These are phyloP conservation scores for Obelidium mucronatum DNA, from an alignment of 192 early-diverging fungal genomes.

Conservation along the genomic window DNA sequence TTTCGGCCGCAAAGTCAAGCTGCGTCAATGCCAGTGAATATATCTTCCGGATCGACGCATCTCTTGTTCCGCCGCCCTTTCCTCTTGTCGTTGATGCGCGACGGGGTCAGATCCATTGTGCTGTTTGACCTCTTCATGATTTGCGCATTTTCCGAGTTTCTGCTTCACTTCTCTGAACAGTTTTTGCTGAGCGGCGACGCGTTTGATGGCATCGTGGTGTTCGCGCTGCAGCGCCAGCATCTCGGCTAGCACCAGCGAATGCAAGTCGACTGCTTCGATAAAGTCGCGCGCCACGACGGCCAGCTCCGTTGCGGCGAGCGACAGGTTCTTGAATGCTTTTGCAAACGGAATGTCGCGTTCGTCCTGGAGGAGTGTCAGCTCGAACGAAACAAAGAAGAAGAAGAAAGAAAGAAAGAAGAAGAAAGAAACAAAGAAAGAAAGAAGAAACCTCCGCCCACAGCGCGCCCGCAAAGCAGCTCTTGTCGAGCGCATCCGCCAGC, in stretches of 20 bases:
- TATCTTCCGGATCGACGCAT: conserved; percentile 22
- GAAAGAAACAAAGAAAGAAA: neutral
- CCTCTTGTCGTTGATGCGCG: neutral
- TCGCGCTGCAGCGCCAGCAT: conserved; percentile 30
- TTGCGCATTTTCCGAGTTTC: conserved; percentile 4
- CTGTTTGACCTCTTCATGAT: neutral
- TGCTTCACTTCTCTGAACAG: neutral
- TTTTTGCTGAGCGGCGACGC: conserved; percentile 7
- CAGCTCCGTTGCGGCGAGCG: conserved; percentile 20
- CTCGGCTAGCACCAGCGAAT: neutral
- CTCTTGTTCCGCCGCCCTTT: neutral
- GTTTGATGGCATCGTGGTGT: conserved; percentile 25
- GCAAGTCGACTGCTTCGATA: conserved; percentile 25
- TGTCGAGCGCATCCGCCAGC: conserved; percentile 27
- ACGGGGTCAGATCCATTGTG: neutral
- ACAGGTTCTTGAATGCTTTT: conserved; percentile 34
- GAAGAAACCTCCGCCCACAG: conserved; percentile 35
- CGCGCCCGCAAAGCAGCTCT: conserved; percentile 2
- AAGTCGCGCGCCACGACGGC: conserved; percentile 1
- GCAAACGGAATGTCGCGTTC: conserved; percentile 33
- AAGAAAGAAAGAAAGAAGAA: neutral
- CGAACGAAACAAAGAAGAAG: neutral
- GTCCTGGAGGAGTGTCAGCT: conserved; percentile 10
- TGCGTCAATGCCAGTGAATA: conserved; percentile 9
- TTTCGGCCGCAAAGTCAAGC: conserved; percentile 8